Base-by-base conservation (phyloP, 495 filamentous ascomycete species). In the Opeltia flavorubescens region DNA sequence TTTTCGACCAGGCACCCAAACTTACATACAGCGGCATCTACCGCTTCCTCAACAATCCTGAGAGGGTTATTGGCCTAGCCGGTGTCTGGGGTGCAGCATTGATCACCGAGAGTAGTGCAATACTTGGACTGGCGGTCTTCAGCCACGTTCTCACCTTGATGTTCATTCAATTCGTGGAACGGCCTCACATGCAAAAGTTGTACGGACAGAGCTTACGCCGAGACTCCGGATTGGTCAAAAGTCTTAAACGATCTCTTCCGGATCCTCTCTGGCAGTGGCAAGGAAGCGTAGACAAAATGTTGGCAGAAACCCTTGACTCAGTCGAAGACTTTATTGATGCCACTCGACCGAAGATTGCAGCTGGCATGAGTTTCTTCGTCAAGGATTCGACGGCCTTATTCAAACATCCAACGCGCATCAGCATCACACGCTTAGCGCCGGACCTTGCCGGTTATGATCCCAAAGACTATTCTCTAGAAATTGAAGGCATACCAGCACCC, bases 101-200 rank as follows among this genome's bases (percentile, higher is more conserved):
- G 47, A 94, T 96, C 53, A 93, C 89, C 8, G 82, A 82, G 65
- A 95, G 85, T 60, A 72, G 75, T 26, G 68, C 83, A 8, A 79
- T 96, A 50, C 88, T 94, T 55, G 75, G 81, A 60, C 66, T 95
- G 49, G 91, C 91, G 3, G 64, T 94, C 25, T 60, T 89, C 40
- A 88, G 85, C 54, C 93, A 96, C 54, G 72, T 89, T 46, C 69
- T 93, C 24, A 85, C 81, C 2, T 69, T 96, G 36, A 77, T 69
- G 36, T 95, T 96, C 68, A 86, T 96, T 48, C 84, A 95, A 50
- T 81, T 89, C 46, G 84, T 98, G 3, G 91, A 98, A 61, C 80
- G 88, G 35, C 91, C 91, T 23, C 91, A 98, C 63, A 98, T 98
- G 91, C 87, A 95, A 64, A 96, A 95, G 66, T 72, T 95, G 21